Percentiles rank a stretch among this genome's conserved stretches.
Conservation (phyloP, 495 filamentous ascomycete genomes). For the Neurospora africana region DNA sequence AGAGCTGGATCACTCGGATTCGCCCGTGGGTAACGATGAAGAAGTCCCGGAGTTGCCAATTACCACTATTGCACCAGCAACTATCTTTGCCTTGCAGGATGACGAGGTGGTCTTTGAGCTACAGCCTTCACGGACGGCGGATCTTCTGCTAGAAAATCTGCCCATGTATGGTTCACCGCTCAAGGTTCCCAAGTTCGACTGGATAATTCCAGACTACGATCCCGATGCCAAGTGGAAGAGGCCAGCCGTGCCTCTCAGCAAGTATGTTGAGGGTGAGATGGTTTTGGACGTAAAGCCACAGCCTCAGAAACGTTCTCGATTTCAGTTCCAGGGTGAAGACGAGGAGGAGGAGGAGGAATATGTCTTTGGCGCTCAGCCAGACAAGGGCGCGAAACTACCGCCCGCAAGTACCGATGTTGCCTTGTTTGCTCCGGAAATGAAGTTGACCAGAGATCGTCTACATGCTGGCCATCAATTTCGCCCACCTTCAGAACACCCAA, state of each 20-base stretch:
- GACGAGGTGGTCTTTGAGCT: conserved; percentile 76
- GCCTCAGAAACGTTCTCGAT: conserved; percentile 66
- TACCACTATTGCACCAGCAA: conserved; percentile 51
- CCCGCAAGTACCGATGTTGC: conserved; percentile 72
- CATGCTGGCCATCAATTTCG: conserved; percentile 89
- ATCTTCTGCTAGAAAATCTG: conserved; percentile 76
- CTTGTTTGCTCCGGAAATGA: conserved; percentile 82
- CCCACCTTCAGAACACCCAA: conserved; percentile 78
- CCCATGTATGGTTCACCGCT: conserved; percentile 65
- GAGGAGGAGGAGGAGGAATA: conserved; percentile 46
- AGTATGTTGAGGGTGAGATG: conserved; percentile 75
- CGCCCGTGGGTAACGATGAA: conserved; percentile 36
- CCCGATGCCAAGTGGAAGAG: conserved; percentile 65
- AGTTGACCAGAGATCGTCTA: conserved; percentile 76
- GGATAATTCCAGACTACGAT: conserved; percentile 44
- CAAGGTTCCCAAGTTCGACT: conserved; percentile 42
- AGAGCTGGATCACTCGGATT: conserved; percentile 53
- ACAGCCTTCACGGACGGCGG: conserved; percentile 61
- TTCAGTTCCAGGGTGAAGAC: conserved; percentile 61
- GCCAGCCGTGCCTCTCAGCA: conserved; percentile 73
- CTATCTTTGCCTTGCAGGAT: conserved; percentile 69
- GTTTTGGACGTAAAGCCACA: conserved; percentile 53
- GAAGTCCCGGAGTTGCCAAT: conserved; percentile 31
- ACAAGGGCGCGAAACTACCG: conserved; percentile 34
- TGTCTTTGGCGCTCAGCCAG: conserved; percentile 34